Percentiles rank a stretch among this genome's conserved stretches.
phyloP scores from a whole-genome alignment of 208 protist genomes.

The Angomonas ambiguus region DNA sequence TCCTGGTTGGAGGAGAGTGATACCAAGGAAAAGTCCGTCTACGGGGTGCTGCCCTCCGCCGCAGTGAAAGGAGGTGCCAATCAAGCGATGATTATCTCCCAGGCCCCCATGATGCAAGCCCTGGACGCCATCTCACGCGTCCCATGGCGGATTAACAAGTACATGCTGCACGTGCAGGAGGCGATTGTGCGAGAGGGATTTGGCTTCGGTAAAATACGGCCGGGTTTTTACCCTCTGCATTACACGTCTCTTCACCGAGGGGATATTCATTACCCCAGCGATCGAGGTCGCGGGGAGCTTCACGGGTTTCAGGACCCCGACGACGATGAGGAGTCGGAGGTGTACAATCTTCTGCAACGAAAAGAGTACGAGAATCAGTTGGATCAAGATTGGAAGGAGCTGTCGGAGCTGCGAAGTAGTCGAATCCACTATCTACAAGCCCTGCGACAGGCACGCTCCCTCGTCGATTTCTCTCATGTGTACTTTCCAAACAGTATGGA shows the following conservation, averaged over 20 bases:
- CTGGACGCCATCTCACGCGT: conserved; percentile 88
- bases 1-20: conserved; percentile 86
- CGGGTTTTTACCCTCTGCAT: conserved; percentile 87
- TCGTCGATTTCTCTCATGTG: conserved; percentile 90
- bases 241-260: conserved; percentile 67
- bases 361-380: conserved; percentile 61
- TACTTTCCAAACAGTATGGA: conserved; percentile 99
- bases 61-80: conserved; percentile 87
- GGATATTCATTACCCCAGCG: conserved; percentile 40
- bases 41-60: conserved; percentile 84
- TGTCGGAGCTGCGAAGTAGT: conserved; percentile 77
- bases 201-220: conserved; percentile 87
- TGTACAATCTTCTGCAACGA: conserved; percentile 70
- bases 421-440: conserved; percentile 88
- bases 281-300: conserved; percentile 10
- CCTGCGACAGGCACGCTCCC: conserved; percentile 83
- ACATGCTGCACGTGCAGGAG: conserved; percentile 92
- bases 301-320: background rate
- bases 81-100: conserved; percentile 88
- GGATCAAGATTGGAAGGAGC: conserved; percentile 75
- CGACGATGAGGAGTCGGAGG: conserved; percentile 30
- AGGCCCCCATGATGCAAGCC: conserved; percentile 89
- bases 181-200: conserved; percentile 90
- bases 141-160: conserved; percentile 90
- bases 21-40: conserved; percentile 90